These are phyloP conservation scores for Monilinia vaccinii-corymbosi DNA, from an alignment of 2,329 filamentous ascomycete species.

Conservation along the genomic window DNA sequence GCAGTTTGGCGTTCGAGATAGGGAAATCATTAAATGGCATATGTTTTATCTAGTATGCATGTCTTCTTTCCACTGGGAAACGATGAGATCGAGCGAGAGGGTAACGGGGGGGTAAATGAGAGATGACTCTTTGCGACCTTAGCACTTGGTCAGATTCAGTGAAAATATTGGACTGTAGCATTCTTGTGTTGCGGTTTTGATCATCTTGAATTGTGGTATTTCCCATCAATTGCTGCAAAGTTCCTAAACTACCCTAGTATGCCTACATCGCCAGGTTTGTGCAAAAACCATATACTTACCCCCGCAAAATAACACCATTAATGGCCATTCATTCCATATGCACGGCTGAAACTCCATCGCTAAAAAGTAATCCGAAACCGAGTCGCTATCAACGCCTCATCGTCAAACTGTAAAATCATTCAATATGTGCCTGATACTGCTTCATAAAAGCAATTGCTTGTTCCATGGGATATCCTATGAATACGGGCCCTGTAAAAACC, in stretches of 20 bases:
- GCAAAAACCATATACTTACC: not conserved
- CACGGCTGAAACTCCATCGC: constrained; percentile 1
- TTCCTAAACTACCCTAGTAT: not conserved
- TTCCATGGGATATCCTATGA: constrained; percentile 82
- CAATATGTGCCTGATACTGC: constrained; percentile 23
- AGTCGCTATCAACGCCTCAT: not conserved
- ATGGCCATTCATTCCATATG: not conserved
- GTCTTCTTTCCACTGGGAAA: not conserved
- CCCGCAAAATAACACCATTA: not conserved
- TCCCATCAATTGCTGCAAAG: not conserved
- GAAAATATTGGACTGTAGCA: not conserved
- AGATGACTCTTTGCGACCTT: not conserved
- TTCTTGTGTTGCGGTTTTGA: not conserved
- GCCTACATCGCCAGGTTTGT: not conserved
- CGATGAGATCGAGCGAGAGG: not conserved
- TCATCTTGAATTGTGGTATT: not conserved
- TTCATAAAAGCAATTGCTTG: constrained; percentile 71
- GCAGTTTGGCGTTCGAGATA: not conserved
- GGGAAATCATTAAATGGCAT: not conserved
- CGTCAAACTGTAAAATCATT: constrained; percentile 3
- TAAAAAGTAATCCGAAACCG: not conserved
- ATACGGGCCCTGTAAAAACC: constrained; percentile 87
- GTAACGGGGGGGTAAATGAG: not conserved
- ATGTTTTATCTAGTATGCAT: not conserved
- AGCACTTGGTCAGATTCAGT: not conserved